phyloP scores from a whole-genome alignment of 805 yeast genomes.

The Teunomyces gatunensis region DNA sequence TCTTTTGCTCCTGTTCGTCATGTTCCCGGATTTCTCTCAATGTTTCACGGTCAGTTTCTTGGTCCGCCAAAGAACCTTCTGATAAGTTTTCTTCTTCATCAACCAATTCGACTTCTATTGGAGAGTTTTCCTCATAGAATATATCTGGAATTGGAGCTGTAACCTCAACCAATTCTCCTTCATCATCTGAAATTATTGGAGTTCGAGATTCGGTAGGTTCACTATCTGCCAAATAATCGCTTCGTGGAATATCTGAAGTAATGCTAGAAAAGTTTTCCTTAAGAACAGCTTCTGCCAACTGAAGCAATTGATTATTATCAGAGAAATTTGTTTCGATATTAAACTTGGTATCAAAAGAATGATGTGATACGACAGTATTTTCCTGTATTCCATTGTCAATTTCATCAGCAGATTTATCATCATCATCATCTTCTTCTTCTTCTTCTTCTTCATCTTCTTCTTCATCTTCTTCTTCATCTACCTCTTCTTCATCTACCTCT shows the following conservation, averaged over 20 bases:
- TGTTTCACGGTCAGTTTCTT: conserved; percentile 10
- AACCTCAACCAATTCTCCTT: background rate
- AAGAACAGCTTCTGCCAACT: conserved; percentile 1
- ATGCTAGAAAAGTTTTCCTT: conserved; percentile 2
- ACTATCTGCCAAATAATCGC: conserved; percentile 12
- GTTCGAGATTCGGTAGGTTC: conserved; percentile 13
- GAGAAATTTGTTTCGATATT: background rate
- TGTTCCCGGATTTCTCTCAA: conserved; percentile 5
- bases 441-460: background rate
- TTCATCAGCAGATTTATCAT: background rate
- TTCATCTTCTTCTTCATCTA: background rate
- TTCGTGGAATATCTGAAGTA: background rate
- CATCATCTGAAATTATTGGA: background rate
- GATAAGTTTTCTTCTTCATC: conserved; percentile 16
- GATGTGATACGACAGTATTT: too few relatives aligned
- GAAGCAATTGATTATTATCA: background rate
- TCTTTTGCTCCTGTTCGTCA: conserved; percentile 7
- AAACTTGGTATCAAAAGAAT: background rate
- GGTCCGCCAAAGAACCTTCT: conserved; percentile 19
- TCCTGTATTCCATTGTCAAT: background rate
- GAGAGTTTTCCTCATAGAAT: conserved; percentile 15
- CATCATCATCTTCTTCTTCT: background rate
- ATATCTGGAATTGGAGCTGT: conserved; percentile 13
- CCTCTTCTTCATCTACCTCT: background rate
- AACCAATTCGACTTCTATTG: background rate